Conservation (phyloP, 106 monocot species). For the Iris macrosiphon region DNA sequence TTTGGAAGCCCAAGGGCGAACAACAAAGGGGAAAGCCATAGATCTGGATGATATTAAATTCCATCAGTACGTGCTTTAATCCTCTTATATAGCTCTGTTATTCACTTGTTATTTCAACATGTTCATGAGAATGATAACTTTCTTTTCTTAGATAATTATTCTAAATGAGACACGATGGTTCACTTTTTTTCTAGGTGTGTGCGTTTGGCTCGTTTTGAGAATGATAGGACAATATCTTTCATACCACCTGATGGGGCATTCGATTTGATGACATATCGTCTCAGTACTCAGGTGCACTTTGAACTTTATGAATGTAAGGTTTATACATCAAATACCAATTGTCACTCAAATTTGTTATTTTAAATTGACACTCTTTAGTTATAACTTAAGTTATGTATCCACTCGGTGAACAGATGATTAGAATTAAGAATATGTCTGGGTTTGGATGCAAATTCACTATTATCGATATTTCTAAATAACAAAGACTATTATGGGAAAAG, state of each 20-base stretch:
- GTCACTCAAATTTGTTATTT: no score
- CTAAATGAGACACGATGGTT: background rate
- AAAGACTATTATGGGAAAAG: no score
- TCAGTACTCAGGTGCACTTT: slow-evolving; percentile 74
- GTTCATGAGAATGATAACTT: background rate
- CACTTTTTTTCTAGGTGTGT: slow-evolving; percentile 55
- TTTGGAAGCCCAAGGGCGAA: slow-evolving; percentile 89
- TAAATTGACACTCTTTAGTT: no score
- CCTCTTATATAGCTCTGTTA: background rate
- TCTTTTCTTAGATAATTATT: no score
- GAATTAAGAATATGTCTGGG: no score
- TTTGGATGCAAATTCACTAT: no score
- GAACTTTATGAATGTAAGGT: no score
- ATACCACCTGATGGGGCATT: slow-evolving; percentile 96
- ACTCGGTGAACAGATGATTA: no score
- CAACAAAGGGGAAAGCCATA: slow-evolving; percentile 96
- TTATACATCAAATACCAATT: no score
- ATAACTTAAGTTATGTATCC: no score
- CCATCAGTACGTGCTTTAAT: slow-evolving; percentile 55
- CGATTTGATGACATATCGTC: slow-evolving; percentile 96
- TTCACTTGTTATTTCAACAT: background rate
- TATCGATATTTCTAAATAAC: no score
- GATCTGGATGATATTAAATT: slow-evolving; percentile 98
- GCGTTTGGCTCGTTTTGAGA: slow-evolving; percentile 92
- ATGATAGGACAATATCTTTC: slow-evolving; percentile 98